Evolutionary conservation across 1,284 basidiomycete species (phyloP), one percentile per base, ranked within the genome.

Genomic region (Exobasidium rhododendri): DNA sequence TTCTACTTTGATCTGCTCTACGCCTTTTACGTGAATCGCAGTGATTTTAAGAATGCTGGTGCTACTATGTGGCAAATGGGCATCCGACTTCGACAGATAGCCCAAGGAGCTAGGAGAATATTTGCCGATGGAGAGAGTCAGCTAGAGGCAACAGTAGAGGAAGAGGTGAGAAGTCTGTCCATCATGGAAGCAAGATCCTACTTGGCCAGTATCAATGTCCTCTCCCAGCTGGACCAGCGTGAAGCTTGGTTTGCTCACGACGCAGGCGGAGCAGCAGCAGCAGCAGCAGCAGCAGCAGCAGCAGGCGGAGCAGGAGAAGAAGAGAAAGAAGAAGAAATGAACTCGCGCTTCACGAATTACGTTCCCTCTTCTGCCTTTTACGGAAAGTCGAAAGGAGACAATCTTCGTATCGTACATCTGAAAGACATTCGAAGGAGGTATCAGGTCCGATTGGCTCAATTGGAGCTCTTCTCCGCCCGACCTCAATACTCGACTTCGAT

Each of bases 1-100:
- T 89, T 89, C 77, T 98, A 97, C 83, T 90, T 92, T 55, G 86
- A 87, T 70, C 90, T 98, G 62, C 82, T 98, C n/a, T 97, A 97
- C 82, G 89, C 92, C 53, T 98, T 93, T 57, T 71, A 77, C 50
- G 51, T 74, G n/a, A 67, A 69, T 45, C 70, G 75, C 13, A 74
- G 77, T 32, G 77, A 80, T 67, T 67, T 75, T 61, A 79, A 78
- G 49, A 75, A 70, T 60, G 79, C 75, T 6, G 75, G 72, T 10
- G 74, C 77, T 13, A 88, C 88, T 24, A 97, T 98, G 94, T 97
- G 96, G 80, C 90, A 93, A 73, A 89, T 92, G 64, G 92, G 90
- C 17, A 85, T 88, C 62, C 89, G 91, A 69, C 82, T 97, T 7
- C 86, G 85, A 87, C 52, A 45, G 66, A 56, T 63, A 68, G 6